Evolutionary conservation across 768 basidiomycete genomes (phyloP), one percentile per base, ranked within the genome.

Genomic region (Phaffia australis): DNA sequence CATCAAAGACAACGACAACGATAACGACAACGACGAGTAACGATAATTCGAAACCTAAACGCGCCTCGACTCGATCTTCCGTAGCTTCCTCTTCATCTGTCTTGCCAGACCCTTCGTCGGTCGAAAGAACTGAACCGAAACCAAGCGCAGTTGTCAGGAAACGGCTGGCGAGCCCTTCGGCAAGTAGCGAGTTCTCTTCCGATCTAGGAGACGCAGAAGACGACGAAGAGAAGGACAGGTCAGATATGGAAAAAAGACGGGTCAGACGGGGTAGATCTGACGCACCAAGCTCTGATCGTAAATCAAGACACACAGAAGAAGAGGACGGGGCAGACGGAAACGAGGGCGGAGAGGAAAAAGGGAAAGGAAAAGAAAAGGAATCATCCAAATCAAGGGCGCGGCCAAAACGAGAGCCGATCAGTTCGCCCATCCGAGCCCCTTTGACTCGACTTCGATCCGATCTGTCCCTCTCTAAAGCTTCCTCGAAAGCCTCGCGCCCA

Each of bases 111-210:
- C 35, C 35, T 71, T 18, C 70, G 68, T 11, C 57, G 63, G 64
- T 51, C 42, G n/a, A 71, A 71, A 64, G 70, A 65, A 52, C 52
- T 65, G 30, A 66, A 58, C 71, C 88, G 88, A 87, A 66, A 81
- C 88, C 46, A 89, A 87, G 72, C 89, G 89, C 73, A 85, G 81
- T 60, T 92, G 54, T 78, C 82, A 15, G 86, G 88, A 73, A 89
- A 91, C 72, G 89, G 89, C 8, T 81, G 81, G 30, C 81, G 89
- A 21, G 89, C 89, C n/a, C 77, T 91, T 35, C 78, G 90, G 35
- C 35, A 42, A 42, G 35, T 42, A 42, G 35, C 35, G 35, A 42
- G 35, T 42, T 42, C 11, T 42, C 35, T 51, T 89, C 85, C 5
- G 84, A 89, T 2, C 55, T 21, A 15, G 65, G 66, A 58, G 58